phyloP scores from a whole-genome alignment of 257 asterid genomes.

The Salvia splendens region DNA sequence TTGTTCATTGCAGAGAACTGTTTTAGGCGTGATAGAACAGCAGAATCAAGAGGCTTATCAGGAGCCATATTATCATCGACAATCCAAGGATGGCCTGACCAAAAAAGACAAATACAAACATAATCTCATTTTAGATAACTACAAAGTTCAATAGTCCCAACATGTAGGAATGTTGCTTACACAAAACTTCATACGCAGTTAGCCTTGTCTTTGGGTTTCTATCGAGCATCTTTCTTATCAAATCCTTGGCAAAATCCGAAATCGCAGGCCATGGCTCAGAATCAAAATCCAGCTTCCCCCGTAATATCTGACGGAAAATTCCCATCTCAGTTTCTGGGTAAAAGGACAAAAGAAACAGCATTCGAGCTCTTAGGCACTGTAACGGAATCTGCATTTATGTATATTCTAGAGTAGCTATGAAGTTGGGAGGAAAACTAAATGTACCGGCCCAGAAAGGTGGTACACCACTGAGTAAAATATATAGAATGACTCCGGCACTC shows the following conservation, averaged over 20 bases:
- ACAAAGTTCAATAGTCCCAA: constrained; percentile 7
- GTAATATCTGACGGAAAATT: constrained; percentile 85
- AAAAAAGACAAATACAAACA: constrained; percentile 15
- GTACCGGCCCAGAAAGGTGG: constrained; percentile 97
- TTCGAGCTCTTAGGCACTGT: constrained; percentile 24
- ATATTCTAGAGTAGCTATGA: not conserved
- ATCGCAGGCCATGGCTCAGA: constrained; percentile 95
- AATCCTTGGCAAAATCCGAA: constrained; percentile 81
- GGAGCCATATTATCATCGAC: constrained; percentile 88
- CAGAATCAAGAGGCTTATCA: constrained; percentile 96
- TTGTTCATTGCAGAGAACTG: constrained; percentile 98
- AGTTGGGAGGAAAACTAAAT: constrained; percentile 13
- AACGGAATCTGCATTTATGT: not conserved
- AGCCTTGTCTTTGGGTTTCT: constrained; percentile 75
- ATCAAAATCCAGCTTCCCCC: constrained; percentile 73
- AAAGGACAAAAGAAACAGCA: constrained; percentile 30
- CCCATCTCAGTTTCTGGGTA: constrained; percentile 93
- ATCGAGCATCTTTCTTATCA: constrained; percentile 82
- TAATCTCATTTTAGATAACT: constrained; percentile 17
- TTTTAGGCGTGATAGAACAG: constrained; percentile 88
- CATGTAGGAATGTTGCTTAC: constrained; percentile 48
- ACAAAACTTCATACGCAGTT: constrained; percentile 89
- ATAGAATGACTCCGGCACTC: constrained; percentile 95
- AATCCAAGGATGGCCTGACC: constrained; percentile 92
- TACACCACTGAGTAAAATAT: constrained; percentile 90